These are phyloP conservation scores for Tanacetum coccineum DNA, from an alignment of 129 eudicot species.

Conservation along the genomic window DNA sequence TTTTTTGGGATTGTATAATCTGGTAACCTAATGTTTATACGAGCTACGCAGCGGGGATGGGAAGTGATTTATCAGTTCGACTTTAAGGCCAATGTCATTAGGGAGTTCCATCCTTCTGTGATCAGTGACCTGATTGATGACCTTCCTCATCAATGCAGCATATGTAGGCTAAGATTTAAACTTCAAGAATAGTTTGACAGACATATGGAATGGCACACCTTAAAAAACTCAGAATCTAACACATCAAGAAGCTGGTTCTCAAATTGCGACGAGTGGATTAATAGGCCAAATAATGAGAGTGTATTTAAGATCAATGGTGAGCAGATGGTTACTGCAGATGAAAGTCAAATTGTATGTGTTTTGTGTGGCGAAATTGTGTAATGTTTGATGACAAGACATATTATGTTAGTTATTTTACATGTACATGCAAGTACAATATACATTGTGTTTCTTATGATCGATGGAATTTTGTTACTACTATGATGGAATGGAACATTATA, in stretches of 20 bases:
- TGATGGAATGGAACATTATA: too few species aligned
- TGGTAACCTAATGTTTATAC: too few species aligned
- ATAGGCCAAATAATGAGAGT: constrained; percentile 26
- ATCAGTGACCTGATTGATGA: constrained; percentile 58
- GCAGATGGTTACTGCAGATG: constrained; percentile 84
- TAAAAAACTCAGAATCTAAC: constrained; percentile 25
- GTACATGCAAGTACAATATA: too few species aligned
- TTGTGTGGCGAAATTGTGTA: constrained; percentile 92
- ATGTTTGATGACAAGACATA: constrained; percentile 83
- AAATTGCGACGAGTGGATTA: constrained; percentile 50
- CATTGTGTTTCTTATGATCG: too few species aligned
- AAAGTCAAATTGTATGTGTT: constrained; percentile 67
- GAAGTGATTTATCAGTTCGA: too few species aligned
- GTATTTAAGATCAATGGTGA: constrained; percentile 35
- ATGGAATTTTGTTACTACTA: too few species aligned
- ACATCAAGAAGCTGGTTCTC: constrained; percentile 69
- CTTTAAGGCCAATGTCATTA: constrained; percentile 67
- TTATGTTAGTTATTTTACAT: too few species aligned
- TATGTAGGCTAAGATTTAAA: constrained; percentile 65
- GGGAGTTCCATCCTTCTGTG: constrained; percentile 56
- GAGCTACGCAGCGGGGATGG: too few species aligned
- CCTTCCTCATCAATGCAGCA: constrained; percentile 62
- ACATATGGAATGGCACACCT: constrained; percentile 80
- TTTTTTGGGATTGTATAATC: too few species aligned
- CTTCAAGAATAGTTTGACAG: constrained; percentile 55